Percentiles rank a stretch among this genome's conserved stretches.
Conservation (phyloP, 2,329 filamentous ascomycete genomes). For the Fusarium keratoplasticum region DNA sequence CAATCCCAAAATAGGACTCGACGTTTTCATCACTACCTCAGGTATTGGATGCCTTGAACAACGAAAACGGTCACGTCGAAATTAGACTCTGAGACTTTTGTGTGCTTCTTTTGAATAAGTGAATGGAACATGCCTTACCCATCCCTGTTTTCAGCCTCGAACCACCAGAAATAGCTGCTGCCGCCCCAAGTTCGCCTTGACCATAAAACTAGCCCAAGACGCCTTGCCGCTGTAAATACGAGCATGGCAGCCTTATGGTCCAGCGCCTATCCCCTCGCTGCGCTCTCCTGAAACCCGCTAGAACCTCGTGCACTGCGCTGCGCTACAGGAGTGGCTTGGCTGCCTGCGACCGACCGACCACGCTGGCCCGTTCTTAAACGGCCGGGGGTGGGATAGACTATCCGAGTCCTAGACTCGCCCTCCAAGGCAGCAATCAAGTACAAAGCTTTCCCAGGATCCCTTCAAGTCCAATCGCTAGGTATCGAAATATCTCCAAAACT, state of each 20-base stretch:
- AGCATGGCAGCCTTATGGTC: constrained; percentile 3
- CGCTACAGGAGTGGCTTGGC: constrained; percentile 26
- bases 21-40: not conserved
- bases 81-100: not conserved
- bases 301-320: constrained; percentile 10
- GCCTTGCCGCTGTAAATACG: not conserved
- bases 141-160: not conserved
- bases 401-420: constrained; percentile 12
- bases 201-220: not conserved
- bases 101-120: not conserved
- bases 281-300: constrained; percentile 37
- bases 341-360: constrained; percentile 26
- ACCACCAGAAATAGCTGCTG: not conserved
- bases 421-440: constrained; percentile 44
- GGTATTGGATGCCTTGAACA: not conserved
- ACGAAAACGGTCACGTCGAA: not conserved
- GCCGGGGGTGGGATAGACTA: constrained; percentile 15
- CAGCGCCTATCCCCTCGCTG: constrained; percentile 10
- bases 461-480: not conserved
- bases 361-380: constrained; percentile 32
- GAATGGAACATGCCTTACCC: not conserved
- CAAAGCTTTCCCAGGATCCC: constrained; percentile 33
- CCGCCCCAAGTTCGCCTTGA: not conserved
- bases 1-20: not conserved
- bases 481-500: not conserved